Evolutionary conservation across 805 yeast genomes (phyloP).

Genomic region (Alloascoidea africana): DNA sequence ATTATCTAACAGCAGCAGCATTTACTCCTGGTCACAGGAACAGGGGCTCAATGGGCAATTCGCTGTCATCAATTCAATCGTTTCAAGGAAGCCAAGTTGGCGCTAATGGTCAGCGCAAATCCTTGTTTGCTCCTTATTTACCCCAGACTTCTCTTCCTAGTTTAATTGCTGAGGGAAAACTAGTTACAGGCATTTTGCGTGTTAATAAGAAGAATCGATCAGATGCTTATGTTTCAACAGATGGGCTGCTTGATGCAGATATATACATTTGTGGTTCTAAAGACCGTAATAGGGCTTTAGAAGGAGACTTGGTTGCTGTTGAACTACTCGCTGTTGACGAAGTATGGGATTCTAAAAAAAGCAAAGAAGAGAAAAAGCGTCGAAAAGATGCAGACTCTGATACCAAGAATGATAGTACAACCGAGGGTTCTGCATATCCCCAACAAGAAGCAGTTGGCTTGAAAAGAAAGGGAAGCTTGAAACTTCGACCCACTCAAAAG

Average conservation of each 20-base stretch:
- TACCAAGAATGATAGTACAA: conserved; percentile 68
- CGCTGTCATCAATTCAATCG: conserved; percentile 18
- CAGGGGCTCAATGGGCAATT: conserved; percentile 41
- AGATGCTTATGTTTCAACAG: conserved; percentile 97
- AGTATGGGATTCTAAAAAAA: conserved; percentile 93
- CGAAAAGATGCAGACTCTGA: conserved; percentile 37
- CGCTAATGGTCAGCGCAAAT: conserved; percentile 24
- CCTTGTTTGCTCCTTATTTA: conserved; percentile 89
- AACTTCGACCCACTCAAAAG: conserved; percentile 93
- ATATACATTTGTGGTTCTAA: conserved; percentile 96
- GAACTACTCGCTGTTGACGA: conserved; percentile 92
- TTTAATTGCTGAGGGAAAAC: conserved; percentile 72
- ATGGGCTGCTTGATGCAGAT: conserved; percentile 90
- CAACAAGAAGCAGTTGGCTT: conserved; percentile 21
- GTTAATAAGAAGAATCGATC: conserved; percentile 94
- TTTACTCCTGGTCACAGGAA: conserved; percentile 73
- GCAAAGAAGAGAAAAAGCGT: conserved; percentile 93
- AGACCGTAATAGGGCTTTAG: conserved; percentile 93
- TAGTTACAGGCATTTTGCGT: conserved; percentile 84
- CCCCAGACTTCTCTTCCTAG: conserved; percentile 91
- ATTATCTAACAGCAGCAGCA: conserved; percentile 4
- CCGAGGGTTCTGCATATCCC: conserved; percentile 10
- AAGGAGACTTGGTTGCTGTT: conserved; percentile 93
- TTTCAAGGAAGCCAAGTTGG: conserved; percentile 29
- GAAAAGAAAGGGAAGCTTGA: conserved; percentile 77